Conservation (phyloP, 768 basidiomycete genomes). For the Pilatotrama ljubarskyi region DNA sequence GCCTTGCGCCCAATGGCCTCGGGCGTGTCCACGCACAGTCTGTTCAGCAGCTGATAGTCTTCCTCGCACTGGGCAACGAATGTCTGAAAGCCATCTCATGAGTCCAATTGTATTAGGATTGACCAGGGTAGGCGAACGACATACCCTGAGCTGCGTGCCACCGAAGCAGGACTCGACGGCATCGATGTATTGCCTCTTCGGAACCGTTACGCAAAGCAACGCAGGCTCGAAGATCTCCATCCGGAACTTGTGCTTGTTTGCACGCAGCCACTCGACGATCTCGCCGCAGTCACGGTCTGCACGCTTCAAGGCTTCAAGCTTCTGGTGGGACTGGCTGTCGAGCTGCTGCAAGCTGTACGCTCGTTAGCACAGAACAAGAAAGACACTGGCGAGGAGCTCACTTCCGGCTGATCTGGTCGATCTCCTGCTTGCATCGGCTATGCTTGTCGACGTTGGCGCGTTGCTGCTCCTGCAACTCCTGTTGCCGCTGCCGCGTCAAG, state of each 20-base stretch:
- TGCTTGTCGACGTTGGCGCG: constrained; percentile 36
- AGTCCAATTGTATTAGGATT: neutral
- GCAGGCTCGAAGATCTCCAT: constrained; percentile 89
- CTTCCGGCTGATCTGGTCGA: constrained; percentile 25
- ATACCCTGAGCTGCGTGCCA: constrained; percentile 61
- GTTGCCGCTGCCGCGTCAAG: constrained; percentile 26
- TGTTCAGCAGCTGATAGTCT: constrained; percentile 75
- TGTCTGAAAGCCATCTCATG: constrained; percentile 48
- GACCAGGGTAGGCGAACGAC: constrained; percentile 20
- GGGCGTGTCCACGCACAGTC: constrained; percentile 61
- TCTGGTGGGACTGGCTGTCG: constrained; percentile 56
- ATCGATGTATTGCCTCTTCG: constrained; percentile 58
- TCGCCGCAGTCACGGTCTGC: constrained; percentile 64
- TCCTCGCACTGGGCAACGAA: constrained; percentile 84
- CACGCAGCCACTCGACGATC: constrained; percentile 72
- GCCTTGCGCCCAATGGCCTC: constrained; percentile 52
- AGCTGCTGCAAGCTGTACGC: constrained; percentile 51
- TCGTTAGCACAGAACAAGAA: neutral
- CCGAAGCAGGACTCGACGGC: constrained; percentile 76
- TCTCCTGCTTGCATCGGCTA: constrained; percentile 34
- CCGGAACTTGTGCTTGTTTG: constrained; percentile 64
- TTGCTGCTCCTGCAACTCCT: constrained; percentile 43
- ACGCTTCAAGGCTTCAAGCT: constrained; percentile 50
- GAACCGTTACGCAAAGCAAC: constrained; percentile 67
- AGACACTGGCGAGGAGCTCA: neutral